A percentile compares a stretch with the other conserved stretches of the same genome.
These are phyloP conservation scores for Aspergillus carbonarius DNA, from an alignment of 2,329 filamentous ascomycete species.

Conservation along the genomic window DNA sequence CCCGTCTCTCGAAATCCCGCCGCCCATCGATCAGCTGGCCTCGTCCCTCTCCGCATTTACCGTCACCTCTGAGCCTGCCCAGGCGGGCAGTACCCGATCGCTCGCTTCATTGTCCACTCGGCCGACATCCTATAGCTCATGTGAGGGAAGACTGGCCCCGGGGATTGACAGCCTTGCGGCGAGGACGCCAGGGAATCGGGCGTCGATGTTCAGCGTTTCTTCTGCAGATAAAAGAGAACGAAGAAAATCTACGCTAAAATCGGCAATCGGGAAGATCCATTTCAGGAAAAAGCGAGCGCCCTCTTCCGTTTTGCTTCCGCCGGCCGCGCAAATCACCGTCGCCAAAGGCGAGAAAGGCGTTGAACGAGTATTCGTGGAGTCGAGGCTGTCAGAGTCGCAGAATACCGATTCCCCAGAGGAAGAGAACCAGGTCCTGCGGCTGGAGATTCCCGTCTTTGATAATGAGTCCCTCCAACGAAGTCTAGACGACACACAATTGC, in stretches of 20 bases:
- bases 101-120: constrained; percentile 40
- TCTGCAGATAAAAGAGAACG: constrained; percentile 32
- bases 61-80: constrained; percentile 28
- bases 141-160: constrained; percentile 28
- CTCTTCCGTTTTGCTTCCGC: constrained; percentile 29
- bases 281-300: constrained; percentile 36
- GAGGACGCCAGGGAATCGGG: constrained; percentile 18
- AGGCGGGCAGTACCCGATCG: constrained; percentile 38
- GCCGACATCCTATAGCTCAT: constrained; percentile 41
- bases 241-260: constrained; percentile 33
- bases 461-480: constrained; percentile 36
- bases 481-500: constrained; percentile 32
- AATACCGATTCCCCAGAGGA: constrained; percentile 12
- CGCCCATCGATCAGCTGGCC: constrained; percentile 30
- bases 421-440: constrained; percentile 20
- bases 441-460: constrained; percentile 39
- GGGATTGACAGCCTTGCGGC: constrained; percentile 19
- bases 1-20: constrained; percentile 21
- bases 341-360: constrained; percentile 25
- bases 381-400: constrained; percentile 11
- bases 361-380: constrained; percentile 40
- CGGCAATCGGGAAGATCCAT: constrained; percentile 36
- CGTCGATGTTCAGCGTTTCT: constrained; percentile 29
- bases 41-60: constrained; percentile 35
- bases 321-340: constrained; percentile 29